These are phyloP conservation scores for Cadophora sp. DNA, from an alignment of 2,329 filamentous ascomycete species.

Conservation along the genomic window DNA sequence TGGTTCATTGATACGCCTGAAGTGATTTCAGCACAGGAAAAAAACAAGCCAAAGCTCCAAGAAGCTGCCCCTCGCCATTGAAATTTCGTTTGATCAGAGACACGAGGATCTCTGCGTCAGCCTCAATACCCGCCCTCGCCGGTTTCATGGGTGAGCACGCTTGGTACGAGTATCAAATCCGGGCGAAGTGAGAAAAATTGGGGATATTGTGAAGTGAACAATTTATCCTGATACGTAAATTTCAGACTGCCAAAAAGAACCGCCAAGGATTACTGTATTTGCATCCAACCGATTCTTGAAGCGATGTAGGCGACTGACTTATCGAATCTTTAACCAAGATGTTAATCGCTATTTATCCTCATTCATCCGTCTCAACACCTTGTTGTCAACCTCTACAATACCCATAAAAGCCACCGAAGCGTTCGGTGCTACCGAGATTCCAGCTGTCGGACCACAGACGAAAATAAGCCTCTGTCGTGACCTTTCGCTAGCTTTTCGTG, in stretches of 20 bases:
- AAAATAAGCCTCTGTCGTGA: slow-evolving; percentile 1
- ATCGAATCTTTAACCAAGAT: neutral
- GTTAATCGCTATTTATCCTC: neutral
- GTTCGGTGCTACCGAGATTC: neutral
- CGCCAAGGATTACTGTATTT: slow-evolving; percentile 1
- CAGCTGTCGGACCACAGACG: neutral
- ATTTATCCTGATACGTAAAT: neutral
- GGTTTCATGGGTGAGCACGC: too few species aligned
- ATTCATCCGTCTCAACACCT: neutral
- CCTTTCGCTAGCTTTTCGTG: slow-evolving; percentile 15
- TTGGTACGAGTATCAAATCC: neutral
- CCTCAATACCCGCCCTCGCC: too few species aligned
- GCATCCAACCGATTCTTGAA: neutral
- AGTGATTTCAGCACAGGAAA: too few species aligned
- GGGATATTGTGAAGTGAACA: neutral
- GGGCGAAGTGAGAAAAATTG: neutral
- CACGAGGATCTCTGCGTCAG: too few species aligned
- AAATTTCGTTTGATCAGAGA: too few species aligned
- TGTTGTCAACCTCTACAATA: neutral
- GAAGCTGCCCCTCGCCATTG: too few species aligned
- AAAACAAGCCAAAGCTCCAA: too few species aligned
- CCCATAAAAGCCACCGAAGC: neutral
- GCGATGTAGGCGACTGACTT: neutral
- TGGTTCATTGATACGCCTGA: too few species aligned
- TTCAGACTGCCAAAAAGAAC: neutral